Percentiles rank a stretch among this genome's conserved stretches.
Conservation (phyloP, 2,329 filamentous ascomycete genomes). For the Sordariomycetes sp. region DNA sequence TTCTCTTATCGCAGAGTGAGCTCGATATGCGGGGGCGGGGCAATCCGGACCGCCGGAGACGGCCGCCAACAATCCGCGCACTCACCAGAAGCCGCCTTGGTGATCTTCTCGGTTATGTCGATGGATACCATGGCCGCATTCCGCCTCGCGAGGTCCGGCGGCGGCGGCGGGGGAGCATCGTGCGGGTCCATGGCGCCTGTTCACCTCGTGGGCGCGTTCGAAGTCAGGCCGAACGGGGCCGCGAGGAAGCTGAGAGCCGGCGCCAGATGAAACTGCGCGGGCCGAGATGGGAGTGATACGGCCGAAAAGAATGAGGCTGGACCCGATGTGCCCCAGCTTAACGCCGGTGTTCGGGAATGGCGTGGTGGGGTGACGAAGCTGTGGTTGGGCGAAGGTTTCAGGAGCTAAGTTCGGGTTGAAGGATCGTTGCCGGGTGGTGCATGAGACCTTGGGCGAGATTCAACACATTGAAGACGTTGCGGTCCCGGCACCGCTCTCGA, state of each 20-base stretch:
- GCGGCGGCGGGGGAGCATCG: slow-evolving; percentile 17
- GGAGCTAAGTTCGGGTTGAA: neutral
- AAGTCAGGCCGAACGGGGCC: neutral
- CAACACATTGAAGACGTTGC: neutral
- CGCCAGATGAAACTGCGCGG: neutral
- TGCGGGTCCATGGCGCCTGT: slow-evolving; percentile 11
- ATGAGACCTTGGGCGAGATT: neutral
- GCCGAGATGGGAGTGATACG: neutral
- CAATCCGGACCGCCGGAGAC: neutral
- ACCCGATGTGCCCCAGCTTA: too few species aligned
- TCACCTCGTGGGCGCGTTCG: neutral
- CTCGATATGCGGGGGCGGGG: neutral
- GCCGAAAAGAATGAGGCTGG: too few species aligned
- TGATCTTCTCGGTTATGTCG: slow-evolving; percentile 49
- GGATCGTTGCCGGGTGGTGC: neutral
- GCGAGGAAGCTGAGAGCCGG: neutral
- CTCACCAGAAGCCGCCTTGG: slow-evolving; percentile 40
- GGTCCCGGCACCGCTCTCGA: neutral
- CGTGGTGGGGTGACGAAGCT: neutral
- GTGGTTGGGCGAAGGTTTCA: neutral
- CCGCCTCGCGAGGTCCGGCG: slow-evolving; percentile 1
- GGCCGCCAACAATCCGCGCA: slow-evolving; percentile 5
- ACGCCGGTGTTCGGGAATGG: too few species aligned
- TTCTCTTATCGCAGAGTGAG: neutral
- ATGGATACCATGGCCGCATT: slow-evolving; percentile 40